Percentiles rank a stretch among this genome's conserved stretches.
These are phyloP conservation scores for Aspergillus persii DNA, from an alignment of 2,329 filamentous ascomycete genomes.

Conservation along the genomic window DNA sequence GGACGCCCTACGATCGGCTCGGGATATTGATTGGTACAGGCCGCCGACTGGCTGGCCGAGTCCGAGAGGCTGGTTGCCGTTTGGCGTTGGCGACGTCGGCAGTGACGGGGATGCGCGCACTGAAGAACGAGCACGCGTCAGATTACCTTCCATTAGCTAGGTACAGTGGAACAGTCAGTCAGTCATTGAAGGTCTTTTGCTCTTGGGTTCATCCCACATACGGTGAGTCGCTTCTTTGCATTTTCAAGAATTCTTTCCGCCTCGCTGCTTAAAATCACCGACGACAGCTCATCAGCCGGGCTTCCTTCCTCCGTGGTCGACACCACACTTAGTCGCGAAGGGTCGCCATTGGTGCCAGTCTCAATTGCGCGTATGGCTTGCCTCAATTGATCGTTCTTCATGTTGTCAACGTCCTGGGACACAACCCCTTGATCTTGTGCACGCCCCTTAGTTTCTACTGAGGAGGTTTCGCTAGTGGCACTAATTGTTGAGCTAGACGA, in stretches of 20 bases:
- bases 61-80: constrained; percentile 29
- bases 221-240: constrained; percentile 83
- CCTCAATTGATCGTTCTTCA: constrained; percentile 3
- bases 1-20: constrained; percentile 43
- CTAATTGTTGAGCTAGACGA: constrained; percentile 39
- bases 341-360: constrained; percentile 17
- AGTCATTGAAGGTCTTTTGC: not conserved
- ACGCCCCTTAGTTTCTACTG: constrained; percentile 10
- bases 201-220: constrained; percentile 47
- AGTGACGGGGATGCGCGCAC: constrained; percentile 54
- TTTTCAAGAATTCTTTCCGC: constrained; percentile 91
- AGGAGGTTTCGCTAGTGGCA: constrained; percentile 26
- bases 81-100: constrained; percentile 48
- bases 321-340: constrained; percentile 33
- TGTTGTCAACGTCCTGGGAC: constrained; percentile 3
- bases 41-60: constrained; percentile 41
- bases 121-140: constrained; percentile 72
- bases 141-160: constrained; percentile 95
- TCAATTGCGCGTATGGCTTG: constrained; percentile 1
- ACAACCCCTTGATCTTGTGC: not conserved
- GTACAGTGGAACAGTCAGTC: constrained; percentile 46
- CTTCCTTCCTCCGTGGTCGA: constrained; percentile 39
- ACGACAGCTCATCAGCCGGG: constrained; percentile 65
- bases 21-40: constrained; percentile 43
- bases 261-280: constrained; percentile 72